Conservation (phyloP, 2,329 filamentous ascomycete genomes). For the Lachnellula suecica region DNA sequence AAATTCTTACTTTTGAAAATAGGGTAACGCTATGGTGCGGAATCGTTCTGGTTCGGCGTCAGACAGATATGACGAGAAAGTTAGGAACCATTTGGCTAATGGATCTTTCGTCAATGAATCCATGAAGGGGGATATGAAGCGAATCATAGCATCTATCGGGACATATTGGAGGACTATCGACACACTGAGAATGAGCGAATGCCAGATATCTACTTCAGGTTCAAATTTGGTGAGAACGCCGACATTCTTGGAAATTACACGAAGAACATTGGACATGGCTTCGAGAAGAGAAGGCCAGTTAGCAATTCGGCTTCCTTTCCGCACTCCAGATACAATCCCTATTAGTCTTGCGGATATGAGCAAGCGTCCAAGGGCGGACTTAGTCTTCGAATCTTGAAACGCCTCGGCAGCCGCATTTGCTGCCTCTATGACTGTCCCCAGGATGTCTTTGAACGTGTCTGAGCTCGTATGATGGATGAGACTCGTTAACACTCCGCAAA, state of each 20-base stretch:
- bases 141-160: slow-evolving; percentile 76
- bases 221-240: slow-evolving; percentile 26
- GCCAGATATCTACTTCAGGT: slow-evolving; percentile 51
- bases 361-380: slow-evolving; percentile 40
- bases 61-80: slow-evolving; percentile 81
- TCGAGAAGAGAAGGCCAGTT: slow-evolving; percentile 70
- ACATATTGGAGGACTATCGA: slow-evolving; percentile 73
- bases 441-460: slow-evolving; percentile 70
- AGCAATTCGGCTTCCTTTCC: slow-evolving; percentile 72
- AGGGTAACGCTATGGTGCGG: slow-evolving; percentile 71
- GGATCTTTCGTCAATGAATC: slow-evolving; percentile 63
- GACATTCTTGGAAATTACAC: slow-evolving; percentile 42
- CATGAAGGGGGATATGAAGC: slow-evolving; percentile 64
- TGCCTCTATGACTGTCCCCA: slow-evolving; percentile 59
- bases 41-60: slow-evolving; percentile 74
- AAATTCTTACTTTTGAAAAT: slow-evolving; percentile 69
- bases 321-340: slow-evolving; percentile 72
- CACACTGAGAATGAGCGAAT: slow-evolving; percentile 53
- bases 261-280: slow-evolving; percentile 52
- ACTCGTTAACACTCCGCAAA: slow-evolving; percentile 76
- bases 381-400: slow-evolving; percentile 35
- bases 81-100: slow-evolving; percentile 72
- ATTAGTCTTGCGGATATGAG: slow-evolving; percentile 58
- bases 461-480: slow-evolving; percentile 78
- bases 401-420: slow-evolving; percentile 37